These are phyloP conservation scores for Nigrograna mackinnonii DNA, from an alignment of 2,329 filamentous ascomycete species.

Conservation along the genomic window DNA sequence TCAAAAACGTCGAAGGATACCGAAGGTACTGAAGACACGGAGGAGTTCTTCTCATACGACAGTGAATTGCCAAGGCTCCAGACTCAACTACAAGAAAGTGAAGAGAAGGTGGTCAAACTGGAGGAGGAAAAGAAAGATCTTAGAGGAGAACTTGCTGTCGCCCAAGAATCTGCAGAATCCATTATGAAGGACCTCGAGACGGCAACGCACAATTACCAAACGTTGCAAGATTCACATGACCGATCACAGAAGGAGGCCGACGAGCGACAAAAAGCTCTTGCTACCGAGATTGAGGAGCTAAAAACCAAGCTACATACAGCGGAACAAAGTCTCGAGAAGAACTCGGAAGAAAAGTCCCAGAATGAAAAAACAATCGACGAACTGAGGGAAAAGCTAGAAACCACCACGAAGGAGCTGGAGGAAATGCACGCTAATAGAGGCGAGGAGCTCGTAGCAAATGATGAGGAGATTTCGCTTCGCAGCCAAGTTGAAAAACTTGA, in stretches of 20 bases:
- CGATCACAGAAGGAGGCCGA: conserved; percentile 37
- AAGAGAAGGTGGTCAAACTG: conserved; percentile 71
- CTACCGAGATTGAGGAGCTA: conserved; percentile 26
- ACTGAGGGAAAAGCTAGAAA: conserved; percentile 30
- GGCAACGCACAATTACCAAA: conserved; percentile 66
- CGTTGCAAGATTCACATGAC: conserved; percentile 56
- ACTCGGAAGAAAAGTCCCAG: conserved; percentile 46
- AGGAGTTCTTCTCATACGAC: conserved; percentile 92
- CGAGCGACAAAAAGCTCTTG: conserved; percentile 32
- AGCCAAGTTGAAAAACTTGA: conserved; percentile 35
- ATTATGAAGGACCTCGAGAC: conserved; percentile 65
- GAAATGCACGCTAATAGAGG: conserved; percentile 44
- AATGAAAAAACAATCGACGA: conserved; percentile 45
- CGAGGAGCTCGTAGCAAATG: conserved; percentile 31
- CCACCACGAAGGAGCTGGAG: conserved; percentile 52
- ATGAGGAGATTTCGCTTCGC: conserved; percentile 28
- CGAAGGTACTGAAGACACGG: conserved; percentile 46
- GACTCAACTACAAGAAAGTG: conserved; percentile 70
- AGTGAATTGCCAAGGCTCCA: conserved; percentile 84
- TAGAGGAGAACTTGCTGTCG: conserved; percentile 70
- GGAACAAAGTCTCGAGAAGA: conserved; percentile 50
- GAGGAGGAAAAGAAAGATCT: conserved; percentile 70
- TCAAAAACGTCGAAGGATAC: conserved; percentile 28
- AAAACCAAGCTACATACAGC: conserved; percentile 39
- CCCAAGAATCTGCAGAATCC: conserved; percentile 64